Evolutionary conservation across 768 basidiomycete species (phyloP).

Genomic region (Podaxis sp.): DNA sequence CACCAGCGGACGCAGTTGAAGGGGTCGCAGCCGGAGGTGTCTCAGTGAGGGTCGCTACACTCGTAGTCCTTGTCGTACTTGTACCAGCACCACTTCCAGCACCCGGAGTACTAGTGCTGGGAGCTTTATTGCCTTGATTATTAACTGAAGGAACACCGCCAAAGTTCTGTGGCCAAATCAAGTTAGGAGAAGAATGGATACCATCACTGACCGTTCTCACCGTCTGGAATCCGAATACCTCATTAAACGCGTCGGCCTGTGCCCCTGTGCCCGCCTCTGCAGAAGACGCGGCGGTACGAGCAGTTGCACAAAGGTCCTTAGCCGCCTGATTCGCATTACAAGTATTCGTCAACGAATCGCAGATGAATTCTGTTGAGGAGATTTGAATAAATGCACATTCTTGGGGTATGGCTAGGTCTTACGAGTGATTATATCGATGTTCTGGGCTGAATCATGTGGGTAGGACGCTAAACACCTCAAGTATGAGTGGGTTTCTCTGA

Average conservation of each 20-base stretch:
- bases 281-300: constrained; percentile 36
- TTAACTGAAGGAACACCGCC: constrained; percentile 31
- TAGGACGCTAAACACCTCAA: constrained; percentile 28
- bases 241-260: constrained; percentile 53
- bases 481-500: neutral
- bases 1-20: constrained; percentile 18
- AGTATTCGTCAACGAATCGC: constrained; percentile 45
- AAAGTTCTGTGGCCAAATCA: constrained; percentile 27
- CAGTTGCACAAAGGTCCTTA: constrained; percentile 41
- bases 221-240: constrained; percentile 35
- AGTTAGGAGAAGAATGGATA: constrained; percentile 5
- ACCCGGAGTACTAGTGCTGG: constrained; percentile 20
- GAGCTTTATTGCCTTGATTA: constrained; percentile 31
- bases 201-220: constrained; percentile 17
- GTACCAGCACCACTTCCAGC: neutral
- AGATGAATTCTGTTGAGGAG: constrained; percentile 37
- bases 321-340: constrained; percentile 55
- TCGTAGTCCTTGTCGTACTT: constrained; percentile 3
- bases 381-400: neutral
- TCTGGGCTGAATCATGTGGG: constrained; percentile 52
- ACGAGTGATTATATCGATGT: constrained; percentile 50
- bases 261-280: constrained; percentile 39
- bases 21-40: constrained; percentile 17
- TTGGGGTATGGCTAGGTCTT: constrained; percentile 4
- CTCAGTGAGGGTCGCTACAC: constrained; percentile 14